Base-by-base conservation (phyloP, 257 asterid species). In the Scutellaria barbata region DNA sequence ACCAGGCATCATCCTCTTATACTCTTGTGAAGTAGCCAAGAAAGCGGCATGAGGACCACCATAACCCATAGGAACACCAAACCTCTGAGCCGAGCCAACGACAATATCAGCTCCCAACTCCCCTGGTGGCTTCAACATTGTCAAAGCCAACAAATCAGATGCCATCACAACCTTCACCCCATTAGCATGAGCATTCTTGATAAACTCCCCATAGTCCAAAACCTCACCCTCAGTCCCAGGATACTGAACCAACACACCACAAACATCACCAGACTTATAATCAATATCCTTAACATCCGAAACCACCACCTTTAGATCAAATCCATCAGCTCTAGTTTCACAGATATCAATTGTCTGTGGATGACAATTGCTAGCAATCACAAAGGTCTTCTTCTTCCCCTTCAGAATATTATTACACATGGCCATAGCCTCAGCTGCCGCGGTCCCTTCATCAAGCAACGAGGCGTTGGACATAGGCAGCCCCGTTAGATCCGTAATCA, bases 31-130 rank as follows among this genome's bases (percentile, higher is more conserved):
- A 0, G 99, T 95, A 18, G 99, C 99, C 84, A 95, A 78, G 85
- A 95, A 95, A 35, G 98, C 99, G 0, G 99, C 99, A 60, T 95
- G 99, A 41, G 99, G 99, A 11, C 99, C 99, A 8, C 99, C 99
- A 70, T 95, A 95, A 10, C 99, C 99, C 99, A 95, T 92, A 0
- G 99, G 99, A 54, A 95, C 99, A 30, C 99, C 99, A 80, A 95
- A 95, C 82, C 99, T 89, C 85, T 95, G 99, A 40, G 99, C 99
- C 0, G 99, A 95, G 10, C 99, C 98, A 20, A 95, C 88, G 76
- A 87, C 99, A 71, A 95, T 92, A 82, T 95, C 99, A 0, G 95
- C 99, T 7, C 97, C 98, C 59, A 92, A 63, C 78, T 95, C 99
- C 5, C 98, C 99, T 0, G 99, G 99, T 0, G 99, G 96, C 84